A percentile compares a stretch with the other conserved stretches of the same genome.
Evolutionary conservation across 2,329 filamentous ascomycete species (phyloP).

Genomic region (Cercospora zeina): DNA sequence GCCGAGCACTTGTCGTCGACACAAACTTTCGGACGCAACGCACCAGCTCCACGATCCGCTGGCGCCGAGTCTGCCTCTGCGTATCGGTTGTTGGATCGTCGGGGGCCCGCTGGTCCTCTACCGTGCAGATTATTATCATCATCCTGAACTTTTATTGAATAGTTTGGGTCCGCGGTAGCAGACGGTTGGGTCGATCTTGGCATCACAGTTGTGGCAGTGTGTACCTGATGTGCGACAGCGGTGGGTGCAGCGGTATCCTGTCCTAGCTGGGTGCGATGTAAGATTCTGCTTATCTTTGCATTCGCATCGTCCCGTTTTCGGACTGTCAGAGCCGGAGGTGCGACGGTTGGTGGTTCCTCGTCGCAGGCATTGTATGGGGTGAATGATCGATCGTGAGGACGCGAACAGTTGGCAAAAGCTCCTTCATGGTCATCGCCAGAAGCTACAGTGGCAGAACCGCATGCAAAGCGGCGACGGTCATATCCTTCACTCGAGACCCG

Average conservation of each 20-base stretch:
- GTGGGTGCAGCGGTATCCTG: constrained; percentile 3
- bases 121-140: background rate
- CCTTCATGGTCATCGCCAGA: background rate
- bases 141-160: background rate
- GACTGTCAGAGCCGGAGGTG: constrained; percentile 21
- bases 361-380: constrained; percentile 16
- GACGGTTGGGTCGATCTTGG: constrained; percentile 12
- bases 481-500: constrained; percentile 35
- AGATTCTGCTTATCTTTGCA: constrained; percentile 16
- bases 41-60: constrained; percentile 6
- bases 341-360: constrained; percentile 4
- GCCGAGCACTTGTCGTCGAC: constrained; percentile 13
- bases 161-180: background rate
- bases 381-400: constrained; percentile 2
- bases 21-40: constrained; percentile 13
- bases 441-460: background rate
- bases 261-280: constrained; percentile 9
- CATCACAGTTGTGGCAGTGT: background rate
- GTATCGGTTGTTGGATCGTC: constrained; percentile 9
- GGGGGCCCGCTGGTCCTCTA: background rate
- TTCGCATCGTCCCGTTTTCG: constrained; percentile 21
- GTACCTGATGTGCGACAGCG: constrained; percentile 5
- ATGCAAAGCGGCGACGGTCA: constrained; percentile 26
- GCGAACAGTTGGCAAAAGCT: background rate
- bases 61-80: constrained; percentile 15